Conservation (phyloP, 192 early-diverging fungal genomes). For the Coemansia sp. region DNA sequence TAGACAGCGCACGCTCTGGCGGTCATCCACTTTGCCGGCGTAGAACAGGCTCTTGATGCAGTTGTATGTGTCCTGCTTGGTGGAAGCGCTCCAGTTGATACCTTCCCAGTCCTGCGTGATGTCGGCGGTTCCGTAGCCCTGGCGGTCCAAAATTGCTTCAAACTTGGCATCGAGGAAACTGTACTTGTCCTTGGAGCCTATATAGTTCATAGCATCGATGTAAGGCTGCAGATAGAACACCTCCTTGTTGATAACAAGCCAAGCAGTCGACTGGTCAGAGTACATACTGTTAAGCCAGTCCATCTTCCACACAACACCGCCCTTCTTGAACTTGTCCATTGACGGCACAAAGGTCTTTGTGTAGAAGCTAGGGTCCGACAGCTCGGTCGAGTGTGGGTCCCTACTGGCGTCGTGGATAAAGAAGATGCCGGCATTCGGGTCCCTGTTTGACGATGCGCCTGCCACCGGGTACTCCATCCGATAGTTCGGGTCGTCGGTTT, state of each 20-base stretch:
- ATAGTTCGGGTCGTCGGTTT: constrained; percentile 26
- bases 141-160: constrained; percentile 31
- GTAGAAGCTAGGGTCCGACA: constrained; percentile 31
- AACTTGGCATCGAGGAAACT: constrained; percentile 57
- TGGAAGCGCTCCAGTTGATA: constrained; percentile 32
- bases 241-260: constrained; percentile 62
- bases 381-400: constrained; percentile 28
- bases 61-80: constrained; percentile 49
- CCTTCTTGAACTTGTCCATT: constrained; percentile 56
- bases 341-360: constrained; percentile 16
- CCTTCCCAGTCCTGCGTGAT: constrained; percentile 43
- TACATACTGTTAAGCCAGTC: constrained; percentile 58
- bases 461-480: constrained; percentile 17
- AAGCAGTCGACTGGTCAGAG: constrained; percentile 50
- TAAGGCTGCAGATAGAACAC: constrained; percentile 72
- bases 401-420: constrained; percentile 15
- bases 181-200: constrained; percentile 34
- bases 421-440: constrained; percentile 17
- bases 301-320: constrained; percentile 61
- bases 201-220: constrained; percentile 25
- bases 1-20: constrained; percentile 70
- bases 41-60: constrained; percentile 88
- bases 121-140: constrained; percentile 55
- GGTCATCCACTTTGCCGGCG: constrained; percentile 77
- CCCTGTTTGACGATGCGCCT: constrained; percentile 10